Conservation (phyloP, 2,329 filamentous ascomycete species). For the Coniochaeta sp. region DNA sequence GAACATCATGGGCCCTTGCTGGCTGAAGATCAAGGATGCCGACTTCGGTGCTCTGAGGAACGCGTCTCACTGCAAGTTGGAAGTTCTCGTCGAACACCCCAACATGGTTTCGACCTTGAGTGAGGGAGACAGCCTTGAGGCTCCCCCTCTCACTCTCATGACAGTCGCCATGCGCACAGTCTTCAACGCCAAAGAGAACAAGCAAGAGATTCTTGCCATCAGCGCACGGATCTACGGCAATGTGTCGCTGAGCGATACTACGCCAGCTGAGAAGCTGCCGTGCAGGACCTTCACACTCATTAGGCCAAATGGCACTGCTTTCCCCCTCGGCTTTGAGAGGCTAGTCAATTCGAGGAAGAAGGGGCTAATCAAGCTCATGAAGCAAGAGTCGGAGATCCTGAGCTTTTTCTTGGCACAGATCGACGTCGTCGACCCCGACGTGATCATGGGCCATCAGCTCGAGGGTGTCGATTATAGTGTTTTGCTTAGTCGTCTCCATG, state of each 20-base stretch:
- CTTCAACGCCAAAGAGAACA: slow-evolving; percentile 88
- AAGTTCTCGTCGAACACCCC: slow-evolving; percentile 74
- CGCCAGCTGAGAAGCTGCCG: slow-evolving; percentile 77
- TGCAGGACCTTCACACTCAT: slow-evolving; percentile 89
- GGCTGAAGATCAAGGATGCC: slow-evolving; percentile 82
- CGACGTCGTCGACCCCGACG: slow-evolving; percentile 83
- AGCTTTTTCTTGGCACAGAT: slow-evolving; percentile 86
- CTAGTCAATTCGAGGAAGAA: slow-evolving; percentile 64
- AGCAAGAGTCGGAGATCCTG: slow-evolving; percentile 76
- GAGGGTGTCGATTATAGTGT: slow-evolving; percentile 96
- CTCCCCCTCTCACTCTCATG: slow-evolving; percentile 91
- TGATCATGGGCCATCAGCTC: slow-evolving; percentile 88
- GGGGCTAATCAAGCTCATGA: slow-evolving; percentile 72
- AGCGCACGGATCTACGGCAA: slow-evolving; percentile 92
- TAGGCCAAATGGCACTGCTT: slow-evolving; percentile 67
- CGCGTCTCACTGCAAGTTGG: slow-evolving; percentile 93
- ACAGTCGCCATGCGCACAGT: slow-evolving; percentile 81
- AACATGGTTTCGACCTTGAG: slow-evolving; percentile 64
- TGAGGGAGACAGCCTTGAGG: slow-evolving; percentile 74
- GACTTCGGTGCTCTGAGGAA: slow-evolving; percentile 83
- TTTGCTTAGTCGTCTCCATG: slow-evolving; percentile 74
- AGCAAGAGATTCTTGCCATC: slow-evolving; percentile 88
- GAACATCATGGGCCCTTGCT: slow-evolving; percentile 98
- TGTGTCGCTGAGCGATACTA: slow-evolving; percentile 78
- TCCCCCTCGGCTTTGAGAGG: slow-evolving; percentile 80